Conservation (phyloP, 495 filamentous ascomycete genomes). For the Penicillium coffeae region DNA sequence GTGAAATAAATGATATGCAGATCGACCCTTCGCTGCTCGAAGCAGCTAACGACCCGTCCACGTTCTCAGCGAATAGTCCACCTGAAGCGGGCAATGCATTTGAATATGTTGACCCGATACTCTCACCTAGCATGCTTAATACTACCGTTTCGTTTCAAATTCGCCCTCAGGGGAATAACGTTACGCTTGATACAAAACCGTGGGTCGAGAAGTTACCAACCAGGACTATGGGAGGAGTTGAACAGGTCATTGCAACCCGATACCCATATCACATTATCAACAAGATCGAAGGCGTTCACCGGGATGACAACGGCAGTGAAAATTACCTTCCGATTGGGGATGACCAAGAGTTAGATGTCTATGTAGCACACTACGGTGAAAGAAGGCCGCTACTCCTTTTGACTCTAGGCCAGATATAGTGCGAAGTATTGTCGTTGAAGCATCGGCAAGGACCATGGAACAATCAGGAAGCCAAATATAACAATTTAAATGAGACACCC, state of each 20-base stretch:
- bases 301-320: slow-evolving; percentile 55
- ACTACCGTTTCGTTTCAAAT: slow-evolving; percentile 65
- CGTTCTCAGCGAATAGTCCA: slow-evolving; percentile 35
- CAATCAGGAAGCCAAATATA: too few species aligned
- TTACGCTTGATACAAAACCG: slow-evolving; percentile 36
- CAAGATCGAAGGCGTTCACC: slow-evolving; percentile 63
- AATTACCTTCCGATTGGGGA: slow-evolving; percentile 57
- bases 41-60: slow-evolving; percentile 47
- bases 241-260: slow-evolving; percentile 49
- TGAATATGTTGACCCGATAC: slow-evolving; percentile 37
- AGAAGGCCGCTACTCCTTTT: slow-evolving; percentile 67
- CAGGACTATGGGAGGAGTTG: slow-evolving; percentile 54
- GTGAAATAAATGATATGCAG: slow-evolving; percentile 54
- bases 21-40: slow-evolving; percentile 61
- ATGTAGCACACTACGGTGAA: slow-evolving; percentile 58
- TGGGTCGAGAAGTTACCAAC: slow-evolving; percentile 61
- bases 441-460: too few species aligned
- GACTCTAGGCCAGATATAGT: slow-evolving; percentile 25
- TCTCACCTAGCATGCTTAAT: slow-evolving; percentile 23
- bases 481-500: too few species aligned
- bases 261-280: slow-evolving; percentile 52
- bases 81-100: slow-evolving; percentile 36
- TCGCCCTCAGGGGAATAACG: slow-evolving; percentile 48
- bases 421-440: too few species aligned
- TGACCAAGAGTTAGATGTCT: slow-evolving; percentile 67